phyloP scores from a whole-genome alignment of 2,329 filamentous ascomycete genomes.

The Ophiobolus disseminans region DNA sequence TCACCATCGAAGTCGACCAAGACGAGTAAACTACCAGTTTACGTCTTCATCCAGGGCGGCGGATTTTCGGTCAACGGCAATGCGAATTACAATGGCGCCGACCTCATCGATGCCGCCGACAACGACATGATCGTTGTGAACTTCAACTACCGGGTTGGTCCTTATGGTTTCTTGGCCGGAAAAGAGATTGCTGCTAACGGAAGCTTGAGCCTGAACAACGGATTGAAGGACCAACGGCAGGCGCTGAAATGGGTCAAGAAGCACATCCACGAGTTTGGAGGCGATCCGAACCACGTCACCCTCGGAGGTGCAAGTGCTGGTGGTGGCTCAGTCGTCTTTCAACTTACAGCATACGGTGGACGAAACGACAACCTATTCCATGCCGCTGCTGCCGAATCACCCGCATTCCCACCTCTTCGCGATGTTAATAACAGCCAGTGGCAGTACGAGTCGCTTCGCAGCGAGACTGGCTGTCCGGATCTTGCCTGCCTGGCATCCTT shows the following conservation, averaged over 20 bases:
- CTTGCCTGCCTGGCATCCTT: conserved; percentile 49
- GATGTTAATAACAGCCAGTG: conserved; percentile 50
- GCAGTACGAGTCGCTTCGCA: conserved; percentile 50
- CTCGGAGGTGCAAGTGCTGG: conserved; percentile 50
- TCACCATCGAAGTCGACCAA: conserved; percentile 45
- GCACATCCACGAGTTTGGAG: conserved; percentile 49
- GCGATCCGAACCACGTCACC: conserved; percentile 49
- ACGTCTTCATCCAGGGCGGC: conserved; percentile 51
- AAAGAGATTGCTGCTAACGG: conserved; percentile 37
- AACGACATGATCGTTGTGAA: conserved; percentile 48
- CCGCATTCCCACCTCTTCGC: conserved; percentile 50
- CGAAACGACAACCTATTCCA: conserved; percentile 47
- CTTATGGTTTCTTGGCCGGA: conserved; percentile 49
- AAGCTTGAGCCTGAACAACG: conserved; percentile 45
- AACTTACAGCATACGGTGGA: conserved; percentile 48
- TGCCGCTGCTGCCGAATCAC: conserved; percentile 43
- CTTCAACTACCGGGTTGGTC: conserved; percentile 51
- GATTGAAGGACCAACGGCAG: conserved; percentile 47
- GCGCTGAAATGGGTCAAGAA: conserved; percentile 47
- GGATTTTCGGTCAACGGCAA: conserved; percentile 48
- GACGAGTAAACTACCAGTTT: conserved; percentile 45
- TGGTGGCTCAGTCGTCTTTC: conserved; percentile 48
- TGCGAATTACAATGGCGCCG: conserved; percentile 44
- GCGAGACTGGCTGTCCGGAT: conserved; percentile 45
- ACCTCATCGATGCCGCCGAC: conserved; percentile 41